Conservation (phyloP, 2,329 filamentous ascomycete genomes). For the Stagonosporopsis cucurbitacearum region DNA sequence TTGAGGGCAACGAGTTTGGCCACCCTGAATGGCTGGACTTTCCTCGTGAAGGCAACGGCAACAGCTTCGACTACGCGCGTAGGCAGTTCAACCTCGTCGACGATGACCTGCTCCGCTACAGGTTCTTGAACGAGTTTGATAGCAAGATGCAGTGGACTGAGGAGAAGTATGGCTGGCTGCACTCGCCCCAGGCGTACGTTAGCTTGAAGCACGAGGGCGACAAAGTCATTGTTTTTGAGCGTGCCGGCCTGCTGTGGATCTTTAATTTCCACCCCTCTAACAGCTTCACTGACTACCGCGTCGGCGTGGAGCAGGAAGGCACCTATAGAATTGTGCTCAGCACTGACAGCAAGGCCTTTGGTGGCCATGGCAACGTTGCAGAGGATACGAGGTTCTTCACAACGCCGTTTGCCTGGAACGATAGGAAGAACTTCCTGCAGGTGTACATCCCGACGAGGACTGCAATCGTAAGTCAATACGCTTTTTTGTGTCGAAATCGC, state of each 20-base stretch:
- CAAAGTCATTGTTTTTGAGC: conserved; percentile 95
- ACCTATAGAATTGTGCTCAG: conserved; percentile 89
- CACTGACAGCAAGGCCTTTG: conserved; percentile 77
- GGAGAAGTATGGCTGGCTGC: conserved; percentile 89
- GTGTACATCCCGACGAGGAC: conserved; percentile 87
- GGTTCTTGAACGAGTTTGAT: conserved; percentile 93
- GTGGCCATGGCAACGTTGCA: conserved; percentile 79
- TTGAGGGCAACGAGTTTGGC: conserved; percentile 98
- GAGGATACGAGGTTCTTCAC: conserved; percentile 90
- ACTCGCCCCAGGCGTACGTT: conserved; percentile 84
- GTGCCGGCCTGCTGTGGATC: conserved; percentile 86
- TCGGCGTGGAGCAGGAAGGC: conserved; percentile 83
- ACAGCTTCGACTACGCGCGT: conserved; percentile 93
- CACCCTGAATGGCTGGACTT: conserved; percentile 99
- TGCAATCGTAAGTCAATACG: conserved; percentile 70
- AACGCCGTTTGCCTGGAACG: conserved; percentile 88
- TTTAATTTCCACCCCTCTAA: conserved; percentile 92
- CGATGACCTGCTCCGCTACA: conserved; percentile 83
- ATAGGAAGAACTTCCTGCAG: conserved; percentile 86
- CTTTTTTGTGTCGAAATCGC: neutral
- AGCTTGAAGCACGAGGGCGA: conserved; percentile 92
- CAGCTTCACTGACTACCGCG: conserved; percentile 90
- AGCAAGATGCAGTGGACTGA: conserved; percentile 87
- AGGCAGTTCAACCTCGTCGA: conserved; percentile 93
- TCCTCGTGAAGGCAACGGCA: conserved; percentile 88